phyloP scores from a whole-genome alignment of 805 yeast genomes.

The Hermanozyma aechmeae region DNA sequence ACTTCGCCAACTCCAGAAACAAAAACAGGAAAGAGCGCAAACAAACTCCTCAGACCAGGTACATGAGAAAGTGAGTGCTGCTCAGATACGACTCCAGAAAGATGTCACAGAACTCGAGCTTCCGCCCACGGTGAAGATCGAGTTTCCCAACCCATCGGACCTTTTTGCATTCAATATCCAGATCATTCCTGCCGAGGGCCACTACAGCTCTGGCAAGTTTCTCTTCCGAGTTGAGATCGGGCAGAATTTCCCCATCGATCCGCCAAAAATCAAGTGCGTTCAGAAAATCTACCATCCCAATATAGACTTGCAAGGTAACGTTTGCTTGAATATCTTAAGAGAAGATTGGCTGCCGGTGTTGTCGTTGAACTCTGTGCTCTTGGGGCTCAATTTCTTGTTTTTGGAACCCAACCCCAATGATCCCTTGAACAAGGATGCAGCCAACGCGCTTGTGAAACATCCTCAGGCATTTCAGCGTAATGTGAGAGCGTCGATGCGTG shows the following conservation, averaged over 20 bases:
- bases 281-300: conserved; percentile 87
- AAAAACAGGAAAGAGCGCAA: conserved; percentile 33
- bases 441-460: conserved; percentile 38
- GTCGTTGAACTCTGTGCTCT: conserved; percentile 67
- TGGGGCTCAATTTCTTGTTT: conserved; percentile 79
- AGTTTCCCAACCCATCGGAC: conserved; percentile 43
- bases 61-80: conserved; percentile 33
- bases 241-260: conserved; percentile 80
- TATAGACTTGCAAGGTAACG: conserved; percentile 82
- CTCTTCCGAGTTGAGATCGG: conserved; percentile 56
- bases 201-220: conserved; percentile 62
- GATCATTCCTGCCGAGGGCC: conserved; percentile 64
- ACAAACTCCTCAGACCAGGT: conserved; percentile 23
- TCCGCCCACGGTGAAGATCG: conserved; percentile 47
- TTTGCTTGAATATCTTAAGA: conserved; percentile 81
- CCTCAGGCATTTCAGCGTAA: conserved; percentile 39
- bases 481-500: conserved; percentile 61
- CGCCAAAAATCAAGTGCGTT: conserved; percentile 73
- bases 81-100: conserved; percentile 68
- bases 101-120: conserved; percentile 63
- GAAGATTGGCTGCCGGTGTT: conserved; percentile 97
- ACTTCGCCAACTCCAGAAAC: conserved; percentile 49
- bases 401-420: conserved; percentile 88
- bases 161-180: conserved; percentile 52
- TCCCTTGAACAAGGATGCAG: conserved; percentile 89